Evolutionary conservation across 495 filamentous ascomycete genomes (phyloP).

Genomic region (Aspergillus incahuasiensis): DNA sequence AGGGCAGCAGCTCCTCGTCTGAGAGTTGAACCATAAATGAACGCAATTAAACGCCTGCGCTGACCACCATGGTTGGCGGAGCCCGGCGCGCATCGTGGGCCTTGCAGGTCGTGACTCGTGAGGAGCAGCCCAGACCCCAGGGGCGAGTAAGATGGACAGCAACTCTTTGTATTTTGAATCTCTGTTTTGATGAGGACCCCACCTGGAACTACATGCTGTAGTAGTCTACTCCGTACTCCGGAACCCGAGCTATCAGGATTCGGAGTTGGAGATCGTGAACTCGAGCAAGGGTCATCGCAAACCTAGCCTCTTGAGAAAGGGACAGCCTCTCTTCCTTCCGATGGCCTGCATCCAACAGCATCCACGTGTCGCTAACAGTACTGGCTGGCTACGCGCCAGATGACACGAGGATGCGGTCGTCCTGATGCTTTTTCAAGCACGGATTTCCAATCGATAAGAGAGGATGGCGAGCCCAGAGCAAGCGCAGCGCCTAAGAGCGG

Average conservation of each 20-base stretch:
- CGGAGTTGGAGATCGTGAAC: background rate
- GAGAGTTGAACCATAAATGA: slow-evolving; percentile 8
- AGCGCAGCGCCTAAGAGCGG: slow-evolving; percentile 10
- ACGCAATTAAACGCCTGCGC: slow-evolving; percentile 8
- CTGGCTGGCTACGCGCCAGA: slow-evolving; percentile 18
- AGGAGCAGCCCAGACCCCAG: background rate
- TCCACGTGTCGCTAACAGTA: slow-evolving; percentile 18
- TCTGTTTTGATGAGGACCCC: background rate
- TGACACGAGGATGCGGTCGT: slow-evolving; percentile 3
- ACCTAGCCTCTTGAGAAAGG: background rate
- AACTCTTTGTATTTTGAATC: background rate
- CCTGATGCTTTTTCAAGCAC: background rate
- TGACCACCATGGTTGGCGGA: slow-evolving; percentile 9
- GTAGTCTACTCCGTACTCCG: too few relatives aligned
- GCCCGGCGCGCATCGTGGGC: background rate
- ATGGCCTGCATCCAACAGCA: slow-evolving; percentile 16
- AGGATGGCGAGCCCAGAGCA: background rate
- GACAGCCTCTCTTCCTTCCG: slow-evolving; percentile 4
- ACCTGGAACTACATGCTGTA: background rate
- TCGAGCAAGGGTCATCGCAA: background rate
- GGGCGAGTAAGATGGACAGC: slow-evolving; percentile 2
- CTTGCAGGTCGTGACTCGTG: background rate
- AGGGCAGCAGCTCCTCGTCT: background rate
- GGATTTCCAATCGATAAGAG: slow-evolving; percentile 5
- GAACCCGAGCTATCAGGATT: background rate